Evolutionary conservation across 768 basidiomycete genomes (phyloP), one percentile per base, ranked within the genome.

Genomic region (Rubroboletus pulcherrimus): DNA sequence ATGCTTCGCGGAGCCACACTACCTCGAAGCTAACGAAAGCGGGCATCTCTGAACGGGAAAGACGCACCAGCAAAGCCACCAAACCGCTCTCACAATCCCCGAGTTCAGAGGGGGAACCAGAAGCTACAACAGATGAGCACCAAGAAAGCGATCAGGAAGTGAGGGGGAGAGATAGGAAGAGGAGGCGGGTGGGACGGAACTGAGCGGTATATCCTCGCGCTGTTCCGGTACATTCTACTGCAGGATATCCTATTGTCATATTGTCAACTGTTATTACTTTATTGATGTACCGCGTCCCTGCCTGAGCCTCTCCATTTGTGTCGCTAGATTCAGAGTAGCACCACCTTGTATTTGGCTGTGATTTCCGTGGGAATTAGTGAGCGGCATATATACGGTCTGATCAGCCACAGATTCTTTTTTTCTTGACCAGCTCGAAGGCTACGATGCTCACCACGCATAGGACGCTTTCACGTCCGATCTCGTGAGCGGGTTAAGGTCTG

Each of bases 401-500:
- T 8, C 30, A 31, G 31, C 11, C 31, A 15, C 30, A 19, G 0
- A 4, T 7, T 10, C 35, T 30, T 26, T 31, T 21, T 4, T 29
- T 33, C 31, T 15, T 9, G 45, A 68, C 68, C 76, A 79, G 78
- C 64, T 70, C 75, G 64, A 86, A 89, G 77, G 82, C 84, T 78
- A 81, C 84, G 78, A 84, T 73, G 83, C 84, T 86, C 83, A 82
- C 74, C 60, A 73, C 84, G 65, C 62, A 82, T 80, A 76, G 76
- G 77, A 75, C 55, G 62, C 11, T 55, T 54, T 35, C 14, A 19
- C 58, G 54, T 72, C 66, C 64, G 58, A 56, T 53, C 60, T 85
- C 71, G 78, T 83, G 83, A 87, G 84, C 85, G 84, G 87, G 86
- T 81, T 77, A 88, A 88, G 85, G 86, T 87, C 85, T 85, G 86